A percentile compares a stretch with the other conserved stretches of the same genome.
Evolutionary conservation across 1,284 basidiomycete species (phyloP).

Genomic region (Exobasidium rhododendri): DNA sequence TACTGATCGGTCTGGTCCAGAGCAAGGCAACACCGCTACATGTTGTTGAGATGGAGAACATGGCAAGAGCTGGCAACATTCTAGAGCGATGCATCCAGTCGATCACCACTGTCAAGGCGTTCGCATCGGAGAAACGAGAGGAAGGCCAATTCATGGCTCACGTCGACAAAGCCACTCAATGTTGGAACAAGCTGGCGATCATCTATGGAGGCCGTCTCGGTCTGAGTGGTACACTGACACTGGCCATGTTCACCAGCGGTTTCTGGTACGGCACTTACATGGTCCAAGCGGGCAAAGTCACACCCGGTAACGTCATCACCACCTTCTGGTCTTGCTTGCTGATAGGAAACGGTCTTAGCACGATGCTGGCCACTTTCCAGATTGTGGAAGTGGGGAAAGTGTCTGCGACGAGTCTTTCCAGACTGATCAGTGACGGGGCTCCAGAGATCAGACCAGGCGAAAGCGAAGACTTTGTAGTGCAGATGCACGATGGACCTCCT

Average conservation of each 20-base stretch:
- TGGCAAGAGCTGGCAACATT: slow-evolving; percentile 70
- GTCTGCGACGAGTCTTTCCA: slow-evolving; percentile 67
- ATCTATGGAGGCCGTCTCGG: slow-evolving; percentile 69
- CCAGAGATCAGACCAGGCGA: background rate
- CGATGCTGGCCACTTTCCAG: slow-evolving; percentile 76
- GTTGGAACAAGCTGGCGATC: slow-evolving; percentile 60
- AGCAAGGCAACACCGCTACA: slow-evolving; percentile 64
- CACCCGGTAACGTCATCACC: slow-evolving; percentile 78
- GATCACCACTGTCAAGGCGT: slow-evolving; percentile 90
- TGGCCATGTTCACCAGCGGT: slow-evolving; percentile 62
- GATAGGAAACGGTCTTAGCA: slow-evolving; percentile 78
- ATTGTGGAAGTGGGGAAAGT: slow-evolving; percentile 79
- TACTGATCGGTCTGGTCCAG: slow-evolving; percentile 69
- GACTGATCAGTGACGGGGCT: slow-evolving; percentile 56
- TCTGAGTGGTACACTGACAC: slow-evolving; percentile 56
- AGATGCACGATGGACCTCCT: background rate
- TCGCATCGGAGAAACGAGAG: slow-evolving; percentile 77
- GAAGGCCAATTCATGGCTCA: slow-evolving; percentile 60
- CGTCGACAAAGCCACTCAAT: slow-evolving; percentile 60
- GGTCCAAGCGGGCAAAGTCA: slow-evolving; percentile 69
- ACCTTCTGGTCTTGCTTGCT: slow-evolving; percentile 96
- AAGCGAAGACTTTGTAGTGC: background rate
- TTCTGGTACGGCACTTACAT: slow-evolving; percentile 93
- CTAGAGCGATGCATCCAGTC: slow-evolving; percentile 74
- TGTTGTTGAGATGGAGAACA: slow-evolving; percentile 68